Evolutionary conservation across 1,139 yeast species (phyloP), one percentile per base, ranked within the genome.

Genomic region (Suhomyces bolitotheri): DNA sequence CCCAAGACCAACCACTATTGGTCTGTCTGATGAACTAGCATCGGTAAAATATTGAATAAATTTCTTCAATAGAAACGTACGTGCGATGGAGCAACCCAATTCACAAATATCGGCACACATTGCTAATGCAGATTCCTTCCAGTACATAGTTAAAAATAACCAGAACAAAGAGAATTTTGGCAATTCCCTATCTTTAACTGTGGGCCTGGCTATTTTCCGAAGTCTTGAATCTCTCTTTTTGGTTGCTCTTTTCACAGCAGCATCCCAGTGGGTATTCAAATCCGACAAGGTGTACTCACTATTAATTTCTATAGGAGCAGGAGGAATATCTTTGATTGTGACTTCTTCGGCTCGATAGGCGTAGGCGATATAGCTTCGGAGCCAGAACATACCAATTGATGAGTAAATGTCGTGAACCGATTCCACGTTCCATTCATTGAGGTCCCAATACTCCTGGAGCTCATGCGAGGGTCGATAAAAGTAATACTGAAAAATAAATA

Each of bases 381-480:
- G 37, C 51, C 58, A 60, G 12, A 31, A 33, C 36, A 61, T 58
- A 2, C 54, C 41, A 22, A 60, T 36, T 22, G 56, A 52, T 6
- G 54, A 39, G 34, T 56, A 51, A 31, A 62, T 35, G 41, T 56
- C 55, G 28, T 55, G 51, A 6, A 52, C 56, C 15, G 60, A 43
- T 15, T 43, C 41, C 4, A 43, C 37, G 34, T 56, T 59, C 66
- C 70, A 62, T 16, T 46, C 62, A 38, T 56, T 63, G 40, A 65
- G 54, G 19, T 60, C 56, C 38, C 45, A 75, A 44, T 63, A 65
- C 5, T 66, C 67, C 5, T 51, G 33, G 22, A 78, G 59, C 45
- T 75, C 78, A 5, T 53, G 51, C 5, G 74, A 66, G 4, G 83
- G 81, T 10, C 51, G 43, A 47, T 67, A 79, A 26, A 49, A 51